Base-by-base conservation (phyloP, 2,329 filamentous ascomycete species). In the Coleophoma cylindrospora region DNA sequence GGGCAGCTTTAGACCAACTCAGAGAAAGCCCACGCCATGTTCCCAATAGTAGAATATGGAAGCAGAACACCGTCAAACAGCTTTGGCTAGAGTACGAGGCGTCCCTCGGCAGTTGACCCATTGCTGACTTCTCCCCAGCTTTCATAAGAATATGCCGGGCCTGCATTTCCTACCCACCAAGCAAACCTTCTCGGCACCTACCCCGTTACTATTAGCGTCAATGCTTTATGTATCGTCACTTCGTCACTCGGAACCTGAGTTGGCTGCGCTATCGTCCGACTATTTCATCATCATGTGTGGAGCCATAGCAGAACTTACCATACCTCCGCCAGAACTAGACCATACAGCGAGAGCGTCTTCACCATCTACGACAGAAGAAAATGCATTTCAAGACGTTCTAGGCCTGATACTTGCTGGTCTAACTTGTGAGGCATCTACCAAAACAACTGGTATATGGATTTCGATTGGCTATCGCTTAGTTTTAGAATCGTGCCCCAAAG, bases 131-230 rank as follows among this genome's bases (percentile, higher is more conserved):
- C n/a, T 32, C 10, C 41, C 7, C 41, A 73, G 69, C 4, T 74
- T 74, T 45, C 68, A 74, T 50, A 68, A 71, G 33, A 69, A 66
- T 34, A 72, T 73, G 66, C 70, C 69, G 0, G 69, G 70, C 1
- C 55, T 75, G 3, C 72, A 74, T 52, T 74, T 74, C 45, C 63
- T 74, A 11, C 70, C 72, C 0, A 66, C 64, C 17, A 72, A 69
- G 33, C 68, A 70, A 54, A 69, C 62, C 0, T 74, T 73, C 32
- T 73, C 70, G 0, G 64, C 66, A 0, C 72, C 72, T 0, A 66
- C 64, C 13, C 72, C 72, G 1, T 60, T 74, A 1, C 62, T 74
- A 10, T 58, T 74, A 6, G 71, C 71, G 3, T 66, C 72, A 0
- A 73, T 74, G 48, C 63, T 75, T 0, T 74, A 74, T 57, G 54